A percentile compares a stretch with the other conserved stretches of the same genome.
Conservation (phyloP, 78 protist genomes). For the Monocercomonoides exilis region DNA sequence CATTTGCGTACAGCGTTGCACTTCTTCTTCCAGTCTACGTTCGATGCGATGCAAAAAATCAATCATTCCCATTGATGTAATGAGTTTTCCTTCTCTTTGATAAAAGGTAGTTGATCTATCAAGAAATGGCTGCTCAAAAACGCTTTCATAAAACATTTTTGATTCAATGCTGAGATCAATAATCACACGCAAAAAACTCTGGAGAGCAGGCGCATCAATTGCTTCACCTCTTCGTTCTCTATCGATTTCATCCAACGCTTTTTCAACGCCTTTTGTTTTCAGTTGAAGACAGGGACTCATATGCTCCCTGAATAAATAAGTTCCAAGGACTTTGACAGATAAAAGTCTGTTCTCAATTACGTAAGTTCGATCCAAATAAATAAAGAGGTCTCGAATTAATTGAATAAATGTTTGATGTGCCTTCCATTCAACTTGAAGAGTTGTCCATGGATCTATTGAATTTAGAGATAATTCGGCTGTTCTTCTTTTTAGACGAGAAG, state of each 20-base stretch:
- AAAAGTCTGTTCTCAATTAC: neutral
- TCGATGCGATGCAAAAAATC: neutral
- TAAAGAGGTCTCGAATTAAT: neutral
- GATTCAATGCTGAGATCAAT: neutral
- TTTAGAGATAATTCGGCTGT: neutral
- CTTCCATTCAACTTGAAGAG: neutral
- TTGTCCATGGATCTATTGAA: neutral
- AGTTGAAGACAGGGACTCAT: neutral
- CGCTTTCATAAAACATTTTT: neutral
- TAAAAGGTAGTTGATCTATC: neutral
- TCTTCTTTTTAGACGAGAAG: neutral
- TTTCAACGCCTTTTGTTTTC: neutral
- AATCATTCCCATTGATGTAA: neutral
- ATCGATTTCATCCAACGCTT: neutral
- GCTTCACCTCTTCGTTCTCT: neutral
- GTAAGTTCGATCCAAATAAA: neutral
- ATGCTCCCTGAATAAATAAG: neutral
- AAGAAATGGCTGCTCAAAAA: neutral
- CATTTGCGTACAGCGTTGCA: neutral
- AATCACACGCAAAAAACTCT: neutral
- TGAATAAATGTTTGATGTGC: neutral
- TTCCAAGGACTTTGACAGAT: neutral
- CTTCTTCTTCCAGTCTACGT: neutral
- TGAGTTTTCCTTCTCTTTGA: neutral
- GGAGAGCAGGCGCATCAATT: neutral